Evolutionary conservation across 257 asterid genomes (phyloP).

Genomic region (Fraxinus excelsior): DNA sequence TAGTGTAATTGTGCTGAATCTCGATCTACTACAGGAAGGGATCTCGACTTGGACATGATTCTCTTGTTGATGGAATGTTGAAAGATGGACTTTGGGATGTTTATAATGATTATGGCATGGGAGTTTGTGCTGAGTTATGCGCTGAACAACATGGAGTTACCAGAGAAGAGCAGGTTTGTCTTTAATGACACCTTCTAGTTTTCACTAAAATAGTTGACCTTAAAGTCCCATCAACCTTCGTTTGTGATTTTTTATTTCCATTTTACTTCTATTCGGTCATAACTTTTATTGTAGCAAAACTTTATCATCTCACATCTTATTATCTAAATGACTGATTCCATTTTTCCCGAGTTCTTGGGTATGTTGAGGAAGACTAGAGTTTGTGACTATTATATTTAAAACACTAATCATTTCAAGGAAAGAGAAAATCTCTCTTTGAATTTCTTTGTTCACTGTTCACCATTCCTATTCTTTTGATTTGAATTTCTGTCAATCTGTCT

Average conservation of each 20-base stretch:
- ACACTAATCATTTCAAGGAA: background rate
- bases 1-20: constrained; percentile 17
- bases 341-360: background rate
- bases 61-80: constrained; percentile 97
- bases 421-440: background rate
- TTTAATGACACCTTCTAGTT: background rate
- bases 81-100: constrained; percentile 99
- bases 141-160: constrained; percentile 78
- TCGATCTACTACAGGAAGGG: constrained; percentile 74
- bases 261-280: background rate
- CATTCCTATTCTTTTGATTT: background rate
- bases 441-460: background rate
- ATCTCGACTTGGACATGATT: constrained; percentile 94
- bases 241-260: background rate
- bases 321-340: background rate
- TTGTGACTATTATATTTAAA: background rate
- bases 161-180: constrained; percentile 90
- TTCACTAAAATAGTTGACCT: background rate
- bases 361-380: background rate
- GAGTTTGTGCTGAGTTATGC: constrained; percentile 96
- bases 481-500: background rate
- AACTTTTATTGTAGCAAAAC: background rate
- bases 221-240: background rate
- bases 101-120: constrained; percentile 91
- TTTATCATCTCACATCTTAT: background rate